phyloP scores from a whole-genome alignment of 2,329 filamentous ascomycete genomes.

The Phialophora verrucosa region DNA sequence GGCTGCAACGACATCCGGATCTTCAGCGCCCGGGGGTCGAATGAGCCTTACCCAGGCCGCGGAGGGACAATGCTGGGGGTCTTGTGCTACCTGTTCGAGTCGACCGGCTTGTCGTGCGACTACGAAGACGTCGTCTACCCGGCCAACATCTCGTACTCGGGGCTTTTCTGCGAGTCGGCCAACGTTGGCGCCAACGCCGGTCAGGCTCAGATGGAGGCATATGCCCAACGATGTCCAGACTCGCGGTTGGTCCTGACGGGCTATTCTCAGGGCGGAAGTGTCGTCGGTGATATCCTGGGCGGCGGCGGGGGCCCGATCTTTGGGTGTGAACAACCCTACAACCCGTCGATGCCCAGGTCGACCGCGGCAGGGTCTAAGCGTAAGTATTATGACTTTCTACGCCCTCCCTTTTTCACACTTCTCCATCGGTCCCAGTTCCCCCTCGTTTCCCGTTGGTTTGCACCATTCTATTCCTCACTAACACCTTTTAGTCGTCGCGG shows the following conservation, averaged over 20 bases:
- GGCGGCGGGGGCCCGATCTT: conserved; percentile 40
- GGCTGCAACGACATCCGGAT: conserved; percentile 27
- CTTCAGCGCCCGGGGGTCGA: conserved; percentile 26
- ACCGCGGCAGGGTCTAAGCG: conserved; percentile 21
- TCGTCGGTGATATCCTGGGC: conserved; percentile 43
- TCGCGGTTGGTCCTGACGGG: conserved; percentile 43
- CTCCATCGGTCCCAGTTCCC: neutral
- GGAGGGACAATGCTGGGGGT: conserved; percentile 21
- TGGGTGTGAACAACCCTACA: conserved; percentile 26
- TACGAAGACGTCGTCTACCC: conserved; percentile 32
- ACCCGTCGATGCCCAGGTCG: conserved; percentile 17
- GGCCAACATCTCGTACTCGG: conserved; percentile 28
- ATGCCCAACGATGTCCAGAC: conserved; percentile 37
- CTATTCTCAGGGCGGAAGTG: conserved; percentile 44
- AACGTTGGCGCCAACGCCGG: conserved; percentile 18
- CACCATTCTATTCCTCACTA: neutral
- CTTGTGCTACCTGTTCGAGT: conserved; percentile 20
- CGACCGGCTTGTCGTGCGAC: conserved; percentile 26
- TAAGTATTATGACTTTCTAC: conserved; percentile 12
- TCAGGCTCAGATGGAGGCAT: conserved; percentile 23
- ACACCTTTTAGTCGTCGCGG: conserved; percentile 26
- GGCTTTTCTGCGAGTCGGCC: conserved; percentile 24
- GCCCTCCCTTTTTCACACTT: neutral
- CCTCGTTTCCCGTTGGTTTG: neutral
- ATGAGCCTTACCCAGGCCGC: conserved; percentile 32